Base-by-base conservation (phyloP, 306 rosid species). In the Rosa rugosa region DNA sequence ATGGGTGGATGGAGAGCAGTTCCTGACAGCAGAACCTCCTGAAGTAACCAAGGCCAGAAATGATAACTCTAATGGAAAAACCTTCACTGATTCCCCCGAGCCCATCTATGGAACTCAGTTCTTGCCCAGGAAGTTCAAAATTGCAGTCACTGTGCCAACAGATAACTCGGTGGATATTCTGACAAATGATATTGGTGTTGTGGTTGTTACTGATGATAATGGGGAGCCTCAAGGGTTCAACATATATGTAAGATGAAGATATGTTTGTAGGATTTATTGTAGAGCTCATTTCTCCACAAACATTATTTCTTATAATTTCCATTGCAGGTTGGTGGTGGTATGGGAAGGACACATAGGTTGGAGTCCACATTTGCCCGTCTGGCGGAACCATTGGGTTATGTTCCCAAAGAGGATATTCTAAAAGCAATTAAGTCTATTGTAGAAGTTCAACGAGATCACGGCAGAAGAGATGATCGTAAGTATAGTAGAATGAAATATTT, bases 291-390 rank as follows among this genome's bases (percentile, higher is more conserved):
- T 36, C 59, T 75, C 71, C 75, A 68, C 17, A 46, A 72, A 70
- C 59, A 7, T 75, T 73, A 59, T 72, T 69, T 70, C 80, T 86
- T 54, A 72, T 67, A 68, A 63, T 77, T 81, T 25, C 17, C 77
- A 40, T 76, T 85, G 81, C 91, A 96, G 99, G 99, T 96, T 85
- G 99, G 99, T 80, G 99, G 99, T 57, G 99, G 99, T 62, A 96
- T 96, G 99, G 99, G 99, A 90, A 96, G 99, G 80, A 90, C 99
- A 41, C 99, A 91, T 80, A 91, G 99, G 89, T 4, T 86, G 78
- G 99, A 91, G 71, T 69, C 86, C 69, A 96, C 99, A 64, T 96
- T 96, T 64, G 89, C 99, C 59, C 99, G 97, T 63, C 82, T 96
- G 64, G 96, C 89, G 27, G 97, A 93, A 69, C 97, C 99, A 31